Evolutionary conservation across 2,329 filamentous ascomycete species (phyloP).

Genomic region (Dactylellina leptospora): DNA sequence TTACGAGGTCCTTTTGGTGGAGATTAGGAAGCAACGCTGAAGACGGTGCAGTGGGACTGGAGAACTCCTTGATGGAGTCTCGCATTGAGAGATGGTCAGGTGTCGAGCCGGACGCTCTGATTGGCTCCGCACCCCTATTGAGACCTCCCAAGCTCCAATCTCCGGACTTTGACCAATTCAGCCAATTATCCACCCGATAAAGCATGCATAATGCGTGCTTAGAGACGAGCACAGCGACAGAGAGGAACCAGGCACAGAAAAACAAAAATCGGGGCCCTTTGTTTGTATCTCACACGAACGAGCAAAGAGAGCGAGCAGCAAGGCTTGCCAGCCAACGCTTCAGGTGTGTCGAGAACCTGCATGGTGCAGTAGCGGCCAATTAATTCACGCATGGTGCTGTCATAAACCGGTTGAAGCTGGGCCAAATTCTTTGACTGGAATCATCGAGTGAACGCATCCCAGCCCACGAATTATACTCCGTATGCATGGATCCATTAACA

Average conservation of each 20-base stretch:
- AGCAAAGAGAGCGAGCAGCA: background rate
- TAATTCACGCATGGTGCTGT: slow-evolving; percentile 47
- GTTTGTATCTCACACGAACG: slow-evolving; percentile 9
- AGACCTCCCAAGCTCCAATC: slow-evolving; percentile 30
- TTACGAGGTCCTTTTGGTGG: slow-evolving; percentile 30
- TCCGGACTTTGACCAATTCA: slow-evolving; percentile 42
- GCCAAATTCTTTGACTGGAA: slow-evolving; percentile 19
- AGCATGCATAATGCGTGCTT: background rate
- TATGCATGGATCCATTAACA: slow-evolving; percentile 39
- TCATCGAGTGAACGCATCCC: slow-evolving; percentile 14
- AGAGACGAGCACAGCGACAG: slow-evolving; percentile 17
- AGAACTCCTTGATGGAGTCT: slow-evolving; percentile 17
- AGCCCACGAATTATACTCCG: slow-evolving; percentile 43
- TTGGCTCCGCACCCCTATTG: slow-evolving; percentile 22
- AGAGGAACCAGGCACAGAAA: slow-evolving; percentile 34
- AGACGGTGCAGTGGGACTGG: slow-evolving; percentile 9
- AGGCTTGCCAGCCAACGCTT: slow-evolving; percentile 28
- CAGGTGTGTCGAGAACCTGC: slow-evolving; percentile 42
- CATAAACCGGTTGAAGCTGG: slow-evolving; percentile 30
- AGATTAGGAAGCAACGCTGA: slow-evolving; percentile 22
- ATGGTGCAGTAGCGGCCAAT: slow-evolving; percentile 42
- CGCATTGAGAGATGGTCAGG: slow-evolving; percentile 4
- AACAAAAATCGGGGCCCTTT: slow-evolving; percentile 9
- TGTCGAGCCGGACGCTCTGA: slow-evolving; percentile 19
- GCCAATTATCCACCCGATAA: slow-evolving; percentile 33